Conservation (phyloP, 1,284 basidiomycete species). For the Trametes hirsuta region DNA sequence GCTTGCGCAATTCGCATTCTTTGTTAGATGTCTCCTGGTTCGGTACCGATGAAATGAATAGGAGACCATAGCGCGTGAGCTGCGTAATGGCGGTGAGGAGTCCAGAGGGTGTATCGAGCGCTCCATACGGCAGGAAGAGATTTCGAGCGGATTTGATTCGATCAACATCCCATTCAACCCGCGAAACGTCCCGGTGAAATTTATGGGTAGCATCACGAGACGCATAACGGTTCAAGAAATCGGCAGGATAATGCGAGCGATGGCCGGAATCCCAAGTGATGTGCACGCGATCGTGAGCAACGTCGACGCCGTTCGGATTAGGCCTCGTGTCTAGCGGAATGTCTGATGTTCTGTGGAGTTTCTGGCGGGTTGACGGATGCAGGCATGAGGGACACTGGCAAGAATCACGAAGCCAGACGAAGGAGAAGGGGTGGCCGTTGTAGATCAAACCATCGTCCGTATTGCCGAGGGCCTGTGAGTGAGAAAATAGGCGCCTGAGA, state of each 20-base stretch:
- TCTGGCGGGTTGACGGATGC: slow-evolving; percentile 60
- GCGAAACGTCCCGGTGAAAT: slow-evolving; percentile 46
- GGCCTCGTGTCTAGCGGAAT: slow-evolving; percentile 52
- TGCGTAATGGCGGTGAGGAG: slow-evolving; percentile 59
- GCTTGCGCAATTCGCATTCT: slow-evolving; percentile 65
- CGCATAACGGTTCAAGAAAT: slow-evolving; percentile 51
- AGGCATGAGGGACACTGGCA: slow-evolving; percentile 57
- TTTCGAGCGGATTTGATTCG: slow-evolving; percentile 39
- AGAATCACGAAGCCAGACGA: slow-evolving; percentile 56
- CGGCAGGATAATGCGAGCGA: slow-evolving; percentile 50
- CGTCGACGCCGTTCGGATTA: slow-evolving; percentile 39
- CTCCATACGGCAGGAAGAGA: slow-evolving; percentile 56
- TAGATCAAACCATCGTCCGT: slow-evolving; percentile 12
- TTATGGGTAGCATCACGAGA: slow-evolving; percentile 30
- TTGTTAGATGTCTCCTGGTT: slow-evolving; percentile 55
- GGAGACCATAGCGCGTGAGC: slow-evolving; percentile 55
- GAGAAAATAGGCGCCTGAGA: slow-evolving; percentile 6
- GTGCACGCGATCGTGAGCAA: slow-evolving; percentile 45
- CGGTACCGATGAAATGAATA: slow-evolving; percentile 65
- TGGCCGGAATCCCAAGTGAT: slow-evolving; percentile 66
- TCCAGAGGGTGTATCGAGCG: slow-evolving; percentile 44
- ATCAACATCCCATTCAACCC: slow-evolving; percentile 41
- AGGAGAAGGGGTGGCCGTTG: slow-evolving; percentile 33
- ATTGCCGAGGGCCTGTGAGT: neutral
- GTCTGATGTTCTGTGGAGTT: slow-evolving; percentile 73